Base-by-base conservation (phyloP, 2,329 filamentous ascomycete species). In the Pseudogymnoascus sp. region DNA sequence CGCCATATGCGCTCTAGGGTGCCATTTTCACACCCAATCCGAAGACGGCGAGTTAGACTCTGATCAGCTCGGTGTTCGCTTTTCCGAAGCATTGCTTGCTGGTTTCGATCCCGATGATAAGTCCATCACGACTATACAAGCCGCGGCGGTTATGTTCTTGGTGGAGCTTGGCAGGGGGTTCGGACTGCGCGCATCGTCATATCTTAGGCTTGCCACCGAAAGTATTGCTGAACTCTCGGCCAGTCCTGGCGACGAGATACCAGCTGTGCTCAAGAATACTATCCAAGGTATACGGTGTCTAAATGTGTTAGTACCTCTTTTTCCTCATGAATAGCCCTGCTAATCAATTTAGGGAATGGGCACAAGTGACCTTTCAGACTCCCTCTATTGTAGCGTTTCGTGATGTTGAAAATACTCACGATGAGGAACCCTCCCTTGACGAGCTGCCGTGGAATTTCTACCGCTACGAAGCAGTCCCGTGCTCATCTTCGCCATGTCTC, bases 1-100 rank as follows among this genome's bases (percentile, higher is more conserved):
- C 63, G 70, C 71, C 12, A 68, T 74, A 13, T 74, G 72, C 63
- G 71, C 71, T 10, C 67, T 73, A 67, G 71, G 69, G 33, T 74
- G 72, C 62, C 67, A 71, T 65, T 55, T 72, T 25, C 68, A 73
- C 42, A 63, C 65, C 5, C 17, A 39, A 3, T 29, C 36, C 36
- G 66, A 68, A 4, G 60, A 60, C n/a, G 68, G 70, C 33, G 62
- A 66, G 13, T 21, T 66, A 5, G 67, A 72, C 59, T 71, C 67
- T 60, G 64, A 67, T 17, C 60, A 64, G 15, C 63, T 73, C 2
- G 69, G 68, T 10, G 15, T 21, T 4, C 64, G 68, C 3, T 74
- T 73, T 42, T 65, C 61, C 25, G 68, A 72, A 38, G 68, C 67
- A 10, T 71, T 66, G 4, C 65, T 67, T 7, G 29, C 15, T 2